Base-by-base conservation (phyloP, 2,329 filamentous ascomycete genomes). In the Macrophomina phaseolina region DNA sequence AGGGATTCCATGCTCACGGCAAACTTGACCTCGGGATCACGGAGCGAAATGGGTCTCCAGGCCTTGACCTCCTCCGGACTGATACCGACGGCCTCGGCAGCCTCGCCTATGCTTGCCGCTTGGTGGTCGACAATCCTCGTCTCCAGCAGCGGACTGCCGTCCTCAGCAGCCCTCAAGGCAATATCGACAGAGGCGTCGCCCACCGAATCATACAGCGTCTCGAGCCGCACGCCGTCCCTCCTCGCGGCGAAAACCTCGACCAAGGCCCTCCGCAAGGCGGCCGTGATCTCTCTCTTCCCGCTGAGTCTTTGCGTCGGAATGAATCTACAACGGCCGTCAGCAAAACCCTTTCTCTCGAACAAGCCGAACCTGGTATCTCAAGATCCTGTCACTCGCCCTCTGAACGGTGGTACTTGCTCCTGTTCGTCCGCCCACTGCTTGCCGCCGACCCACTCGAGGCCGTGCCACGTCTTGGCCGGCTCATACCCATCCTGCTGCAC, bases 381-480 rank as follows among this genome's bases (percentile, higher is more conserved):
- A 2, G 11, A 45, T 28, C 51, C 9, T 6, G 2, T 23, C 4
- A 23, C 30, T 45, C 16, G 30, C 63, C 51, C 30, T 40, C 14
- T n/a, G 51, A 65, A 65, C 36, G 30, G 42, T 42, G 51, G 12
- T 18, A 51, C 45, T 42, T 42, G 11, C 46, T 73, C 71, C 62
- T 72, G 69, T 64, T 71, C 67, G 70, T 69, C 71, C 28, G 71
- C 69, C 78, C 77, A 79, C 49, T 81, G 71, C 66, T 80, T 79
- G 12, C 75, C 76, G 40, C 87, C 87, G 53, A 89, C 77, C 62
- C 75, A 76, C 68, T 84, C 79, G 67, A 89, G 72, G 0, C 82
- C 84, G 52, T 86, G 77, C 84, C 84, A 86, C 3, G 78, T 83
- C 49, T 73, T 75, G 30, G 85, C 81, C n/a, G 79, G 79, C 61